Evolutionary conservation across 306 rosid genomes (phyloP).

Genomic region (Fragaria vesca): DNA sequence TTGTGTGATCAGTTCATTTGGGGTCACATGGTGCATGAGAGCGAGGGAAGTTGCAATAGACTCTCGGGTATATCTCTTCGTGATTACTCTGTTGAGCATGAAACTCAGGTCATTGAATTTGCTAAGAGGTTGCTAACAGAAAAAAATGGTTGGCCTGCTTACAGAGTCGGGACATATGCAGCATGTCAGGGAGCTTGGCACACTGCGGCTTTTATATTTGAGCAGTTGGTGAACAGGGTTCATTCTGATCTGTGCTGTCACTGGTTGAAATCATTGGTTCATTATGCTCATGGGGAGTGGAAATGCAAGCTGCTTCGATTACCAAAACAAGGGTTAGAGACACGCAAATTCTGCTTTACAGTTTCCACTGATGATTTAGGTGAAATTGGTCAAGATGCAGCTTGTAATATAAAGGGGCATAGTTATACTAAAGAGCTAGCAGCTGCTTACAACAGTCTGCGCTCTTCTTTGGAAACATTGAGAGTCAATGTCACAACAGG

Average conservation of each 20-base stretch:
- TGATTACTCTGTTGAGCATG: slow-evolving; percentile 30
- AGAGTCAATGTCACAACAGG: slow-evolving; percentile 29
- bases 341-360: slow-evolving; percentile 16
- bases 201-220: slow-evolving; percentile 39
- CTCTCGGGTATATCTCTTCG: slow-evolving; percentile 17
- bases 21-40: slow-evolving; percentile 35
- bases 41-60: slow-evolving; percentile 13
- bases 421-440: slow-evolving; percentile 31
- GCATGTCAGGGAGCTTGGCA: slow-evolving; percentile 53
- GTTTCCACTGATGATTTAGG: slow-evolving; percentile 14
- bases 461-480: slow-evolving; percentile 50
- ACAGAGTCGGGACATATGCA: slow-evolving; percentile 44
- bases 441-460: slow-evolving; percentile 39
- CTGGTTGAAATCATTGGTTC: slow-evolving; percentile 54
- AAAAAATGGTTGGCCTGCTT: slow-evolving; percentile 46
- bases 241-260: slow-evolving; percentile 33
- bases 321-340: slow-evolving; percentile 36
- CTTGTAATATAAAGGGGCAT: slow-evolving; percentile 18
- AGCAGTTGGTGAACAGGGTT: slow-evolving; percentile 35
- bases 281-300: slow-evolving; percentile 49
- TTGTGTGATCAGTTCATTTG: slow-evolving; percentile 42
- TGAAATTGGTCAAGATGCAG: slow-evolving; percentile 25
- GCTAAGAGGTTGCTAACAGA: slow-evolving; percentile 38
- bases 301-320: slow-evolving; percentile 32
- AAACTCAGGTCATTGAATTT: slow-evolving; percentile 28